Evolutionary conservation across 306 rosid genomes (phyloP), one percentile per base, ranked within the genome.

Genomic region (Vicia faba): DNA sequence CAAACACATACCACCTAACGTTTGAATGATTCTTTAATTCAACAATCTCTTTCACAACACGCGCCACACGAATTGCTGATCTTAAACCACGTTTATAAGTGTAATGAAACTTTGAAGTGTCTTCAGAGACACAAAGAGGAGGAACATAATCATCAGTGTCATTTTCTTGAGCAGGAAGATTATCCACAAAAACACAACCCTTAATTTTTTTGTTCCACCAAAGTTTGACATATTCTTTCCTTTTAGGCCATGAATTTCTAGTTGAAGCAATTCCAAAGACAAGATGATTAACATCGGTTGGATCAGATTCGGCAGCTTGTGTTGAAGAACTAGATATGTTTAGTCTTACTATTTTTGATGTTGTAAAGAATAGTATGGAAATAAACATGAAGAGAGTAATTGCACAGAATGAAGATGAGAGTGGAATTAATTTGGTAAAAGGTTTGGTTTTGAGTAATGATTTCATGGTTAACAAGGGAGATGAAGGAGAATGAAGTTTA

Each of bases 1-100:
- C 98, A 44, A 89, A 92, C 28, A 92, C 96, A 58, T 82, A 92
- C 98, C 98, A 92, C 29, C 88, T 75, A 54, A 89, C 98, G 67
- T 63, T 51, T 1, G 91, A 70, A 69, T 80, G 80, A 14, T 84
- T 33, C 6, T 33, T 82, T 14, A 78, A 73, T 0, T 81, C 89
- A 57, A 86, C 82, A 0, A 80, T 86, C 69, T 92, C 98, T 1
- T 77, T 61, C 26, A 92, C 96, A 26, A 88, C 89, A 0, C 91
- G 89, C 0, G 98, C 98, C 71, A 89, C 84, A 0, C 96, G 89
- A 11, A 89, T 84, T 0, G 93, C 96, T 5, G 91, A 87, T 51
- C 80, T 55, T 7, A 13, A 39, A 11, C 96, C 96, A 0, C 82
- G 38, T 13, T 0, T 48, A 18, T 39, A 81, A 8, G 91, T 86